Base-by-base conservation (phyloP, 345 rosid genomes). In the Citrus reticulata region DNA sequence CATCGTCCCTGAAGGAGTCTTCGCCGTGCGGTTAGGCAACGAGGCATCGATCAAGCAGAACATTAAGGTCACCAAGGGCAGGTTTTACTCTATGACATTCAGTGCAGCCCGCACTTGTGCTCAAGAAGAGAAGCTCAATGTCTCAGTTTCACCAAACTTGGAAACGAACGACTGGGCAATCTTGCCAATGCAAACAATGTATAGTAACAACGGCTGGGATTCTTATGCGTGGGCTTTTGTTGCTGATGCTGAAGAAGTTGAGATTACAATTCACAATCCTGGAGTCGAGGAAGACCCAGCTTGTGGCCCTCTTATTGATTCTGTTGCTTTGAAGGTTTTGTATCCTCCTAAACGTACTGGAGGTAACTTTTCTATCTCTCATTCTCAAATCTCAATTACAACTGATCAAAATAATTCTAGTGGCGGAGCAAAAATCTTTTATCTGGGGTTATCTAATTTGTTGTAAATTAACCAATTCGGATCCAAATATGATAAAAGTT, bases 151-250 rank as follows among this genome's bases (percentile, higher is more conserved):
- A 2, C 91, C 94, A 6, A 86, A 78, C 71, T 7, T 16, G 0
- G 87, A 87, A 63, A 49, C 51, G 2, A 49, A 81, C 0, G 98
- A 92, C 77, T 87, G 84, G 25, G 97, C 98, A 9, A 80, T 92
- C 6, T 69, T 95, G 37, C 97, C 96, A 0, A 88, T 95, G 72
- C 98, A 95, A 66, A 95, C 99, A 1, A 84, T 89, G 89, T 95
- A 95, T 22, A 91, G 98, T 29, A 90, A 93, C 81, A 87, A 83
- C 32, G 98, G 97, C 0, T 95, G 97, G 97, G 99, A 95, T 84
- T 87, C 93, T 0, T 95, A 88, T 73, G 67, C 97, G 0, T 92
- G 99, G 97, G 93, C 89, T 1, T 95, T 95, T 77, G 68, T 59
- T 35, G 97, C 99, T 4, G 86, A 87, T 24, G 84, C 79, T 4